A percentile compares a stretch with the other conserved stretches of the same genome.
phyloP scores from a whole-genome alignment of 2,329 filamentous ascomycete genomes.

The Cordyceps militaris region DNA sequence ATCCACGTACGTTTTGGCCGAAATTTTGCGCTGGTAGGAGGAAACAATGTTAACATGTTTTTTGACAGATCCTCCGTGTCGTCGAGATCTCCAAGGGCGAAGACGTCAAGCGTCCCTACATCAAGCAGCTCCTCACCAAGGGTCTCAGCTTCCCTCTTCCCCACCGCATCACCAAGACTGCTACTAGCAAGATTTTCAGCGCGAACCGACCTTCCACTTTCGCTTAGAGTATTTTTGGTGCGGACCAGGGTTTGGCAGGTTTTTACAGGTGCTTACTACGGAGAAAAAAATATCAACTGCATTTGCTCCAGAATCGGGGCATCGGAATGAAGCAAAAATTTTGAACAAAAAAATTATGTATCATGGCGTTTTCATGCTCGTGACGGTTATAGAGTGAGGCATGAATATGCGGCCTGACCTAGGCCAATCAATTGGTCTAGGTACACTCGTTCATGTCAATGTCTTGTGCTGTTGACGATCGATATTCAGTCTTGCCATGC shows the following conservation, averaged over 20 bases:
- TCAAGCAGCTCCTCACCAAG: conserved; percentile 97
- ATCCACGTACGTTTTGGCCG: conserved; percentile 73
- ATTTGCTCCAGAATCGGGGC: conserved; percentile 46
- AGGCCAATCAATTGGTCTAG: background rate
- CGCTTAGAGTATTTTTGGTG: conserved; percentile 67
- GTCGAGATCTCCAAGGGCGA: conserved; percentile 93
- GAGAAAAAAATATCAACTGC: conserved; percentile 54
- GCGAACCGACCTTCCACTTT: conserved; percentile 93
- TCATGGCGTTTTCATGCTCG: background rate
- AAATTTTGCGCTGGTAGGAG: background rate
- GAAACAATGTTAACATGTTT: conserved; percentile 5
- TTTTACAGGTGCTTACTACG: conserved; percentile 55
- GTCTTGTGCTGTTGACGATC: background rate
- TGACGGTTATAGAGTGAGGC: background rate
- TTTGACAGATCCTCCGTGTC: conserved; percentile 83
- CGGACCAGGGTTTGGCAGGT: conserved; percentile 44
- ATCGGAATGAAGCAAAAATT: conserved; percentile 38
- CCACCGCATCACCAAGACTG: conserved; percentile 82
- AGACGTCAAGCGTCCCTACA: conserved; percentile 96
- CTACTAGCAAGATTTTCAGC: conserved; percentile 85
- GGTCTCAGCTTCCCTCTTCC: conserved; percentile 96
- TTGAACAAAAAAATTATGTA: background rate
- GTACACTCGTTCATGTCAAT: background rate
- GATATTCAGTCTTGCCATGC: background rate
- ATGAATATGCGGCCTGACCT: too few relatives aligned